Evolutionary conservation across 768 basidiomycete species (phyloP).

Genomic region (Trametes cingulata): DNA sequence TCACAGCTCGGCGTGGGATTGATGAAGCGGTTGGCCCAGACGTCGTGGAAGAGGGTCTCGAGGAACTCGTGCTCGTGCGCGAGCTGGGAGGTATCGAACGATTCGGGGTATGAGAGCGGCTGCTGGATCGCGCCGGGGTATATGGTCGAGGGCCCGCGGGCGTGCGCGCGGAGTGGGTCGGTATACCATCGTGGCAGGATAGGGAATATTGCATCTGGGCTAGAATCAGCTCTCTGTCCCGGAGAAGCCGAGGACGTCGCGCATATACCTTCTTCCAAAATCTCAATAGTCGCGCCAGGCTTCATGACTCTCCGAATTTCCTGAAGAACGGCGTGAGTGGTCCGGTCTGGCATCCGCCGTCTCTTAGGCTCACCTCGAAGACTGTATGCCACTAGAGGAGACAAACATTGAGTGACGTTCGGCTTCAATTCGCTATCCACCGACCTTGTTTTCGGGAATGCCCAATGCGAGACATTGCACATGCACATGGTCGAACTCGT

Average conservation of each 20-base stretch:
- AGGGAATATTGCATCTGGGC: slow-evolving; percentile 74
- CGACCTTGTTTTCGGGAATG: slow-evolving; percentile 74
- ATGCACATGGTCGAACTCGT: slow-evolving; percentile 82
- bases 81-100: slow-evolving; percentile 9
- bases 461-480: slow-evolving; percentile 42
- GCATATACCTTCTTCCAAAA: slow-evolving; percentile 67
- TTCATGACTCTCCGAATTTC: slow-evolving; percentile 71
- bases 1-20: slow-evolving; percentile 68
- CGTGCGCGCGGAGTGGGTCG: slow-evolving; percentile 55
- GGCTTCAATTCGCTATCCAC: slow-evolving; percentile 1
- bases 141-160: slow-evolving; percentile 41
- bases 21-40: slow-evolving; percentile 72
- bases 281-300: slow-evolving; percentile 70
- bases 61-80: slow-evolving; percentile 70
- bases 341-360: neutral
- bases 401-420: neutral
- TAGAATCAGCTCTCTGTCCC: neutral
- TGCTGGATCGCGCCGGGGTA: slow-evolving; percentile 55
- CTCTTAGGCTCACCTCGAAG: slow-evolving; percentile 52
- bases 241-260: no score
- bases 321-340: slow-evolving; percentile 36
- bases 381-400: slow-evolving; percentile 59
- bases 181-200: slow-evolving; percentile 78
- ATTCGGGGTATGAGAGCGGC: slow-evolving; percentile 3
- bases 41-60: slow-evolving; percentile 64